phyloP scores from a whole-genome alignment of 1,139 yeast species.

The Saccharomyces hybrid region DNA sequence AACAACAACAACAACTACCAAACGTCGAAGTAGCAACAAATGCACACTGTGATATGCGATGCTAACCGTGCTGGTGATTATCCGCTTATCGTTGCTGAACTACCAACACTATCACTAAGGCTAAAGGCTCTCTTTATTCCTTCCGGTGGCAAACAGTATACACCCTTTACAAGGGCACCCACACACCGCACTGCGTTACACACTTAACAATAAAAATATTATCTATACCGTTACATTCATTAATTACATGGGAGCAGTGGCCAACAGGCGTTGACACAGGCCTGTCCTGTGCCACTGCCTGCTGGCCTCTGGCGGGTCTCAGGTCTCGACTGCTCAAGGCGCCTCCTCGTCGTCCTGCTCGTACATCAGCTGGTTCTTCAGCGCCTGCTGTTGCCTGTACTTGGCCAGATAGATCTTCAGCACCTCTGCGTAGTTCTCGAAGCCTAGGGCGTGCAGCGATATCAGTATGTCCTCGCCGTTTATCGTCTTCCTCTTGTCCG shows the following conservation, averaged over 20 bases:
- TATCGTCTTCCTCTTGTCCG: slow-evolving; percentile 72
- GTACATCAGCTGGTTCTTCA: slow-evolving; percentile 34
- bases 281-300: not conserved
- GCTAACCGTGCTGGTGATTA: not conserved
- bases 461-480: slow-evolving; percentile 73
- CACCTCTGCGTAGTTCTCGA: slow-evolving; percentile 77
- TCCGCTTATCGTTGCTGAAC: not conserved
- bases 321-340: not conserved
- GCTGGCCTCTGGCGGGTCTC: not conserved
- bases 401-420: slow-evolving; percentile 73
- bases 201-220: not conserved
- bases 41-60: not conserved
- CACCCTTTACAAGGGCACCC: not conserved
- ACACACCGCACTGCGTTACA: not conserved
- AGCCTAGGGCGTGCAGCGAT: slow-evolving; percentile 61
- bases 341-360: slow-evolving; percentile 12
- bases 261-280: not conserved
- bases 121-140: not conserved
- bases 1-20: not conserved
- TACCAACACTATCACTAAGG: too few species aligned
- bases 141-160: not conserved
- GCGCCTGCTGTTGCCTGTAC: slow-evolving; percentile 70
- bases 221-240: not conserved
- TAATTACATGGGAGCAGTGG: not conserved
- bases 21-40: not conserved